Evolutionary conservation across 2,329 filamentous ascomycete genomes (phyloP), one percentile per base, ranked within the genome.

Genomic region (Cladosporium velox): DNA sequence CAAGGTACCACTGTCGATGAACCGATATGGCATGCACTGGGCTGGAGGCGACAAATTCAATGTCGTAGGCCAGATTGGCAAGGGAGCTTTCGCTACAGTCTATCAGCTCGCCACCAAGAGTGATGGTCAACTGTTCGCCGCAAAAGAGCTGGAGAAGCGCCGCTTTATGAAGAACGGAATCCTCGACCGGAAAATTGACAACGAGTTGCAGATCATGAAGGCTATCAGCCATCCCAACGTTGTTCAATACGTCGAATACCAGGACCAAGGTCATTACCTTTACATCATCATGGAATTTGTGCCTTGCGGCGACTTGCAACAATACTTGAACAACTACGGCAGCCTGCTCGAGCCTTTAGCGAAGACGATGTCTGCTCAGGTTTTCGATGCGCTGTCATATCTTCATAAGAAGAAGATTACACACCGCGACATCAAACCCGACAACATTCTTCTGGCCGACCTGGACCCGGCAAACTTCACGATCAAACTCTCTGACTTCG

Each of bases 271-370:
- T 54, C 84, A 91, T 47, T 84, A 93, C 75, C 84, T 97, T 4
- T 93, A 97, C 76, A 97, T 99, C 77, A 94, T 98, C 76, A 99
- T 99, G 95, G 95, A 99, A 74, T 97, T 87, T 71, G 87, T 98
- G 15, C 86, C 88, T 7, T 86, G 87, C 34, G 95, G 95, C 54
- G 94, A 99, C 76, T 81, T 99, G 14, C 91, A 92, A 64, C 88
- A 87, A 58, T 87, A 91, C 69, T 84, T 98, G 34, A 79, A 81
- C 24, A 83, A 86, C 12, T 78, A 86, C 34, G 87, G 87, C 0
- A 79, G 83, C 0, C 85, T 98, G 60, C 79, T 83, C 0, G 94
- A 98, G 75, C 71, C 78, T 0, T 82, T 89, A 70, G 90, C 88
- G n/a, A 88, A 90, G 76, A 82, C 82, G 5, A 91, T 97, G 77